Conservation (phyloP, 495 filamentous ascomycete species). For the Xylaria flabelliformis region DNA sequence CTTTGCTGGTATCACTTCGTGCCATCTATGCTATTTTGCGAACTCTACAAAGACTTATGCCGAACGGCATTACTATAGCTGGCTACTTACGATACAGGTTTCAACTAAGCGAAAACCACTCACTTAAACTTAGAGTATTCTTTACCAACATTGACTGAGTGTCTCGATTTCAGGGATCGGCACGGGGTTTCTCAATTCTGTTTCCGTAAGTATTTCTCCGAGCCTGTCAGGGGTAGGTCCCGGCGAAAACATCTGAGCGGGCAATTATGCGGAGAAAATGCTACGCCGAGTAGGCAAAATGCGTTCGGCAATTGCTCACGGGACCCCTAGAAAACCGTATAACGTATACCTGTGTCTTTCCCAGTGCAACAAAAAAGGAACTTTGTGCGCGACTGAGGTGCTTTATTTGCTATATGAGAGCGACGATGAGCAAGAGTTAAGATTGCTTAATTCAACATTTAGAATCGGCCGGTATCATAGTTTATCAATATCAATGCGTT, state of each 20-base stretch:
- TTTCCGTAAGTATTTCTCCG: neutral
- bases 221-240: neutral
- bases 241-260: neutral
- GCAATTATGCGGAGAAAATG: neutral
- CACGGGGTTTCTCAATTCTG: neutral
- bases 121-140: no score
- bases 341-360: neutral
- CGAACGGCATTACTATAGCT: neutral
- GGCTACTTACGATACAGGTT: neutral
- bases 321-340: neutral
- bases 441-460: neutral
- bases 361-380: neutral
- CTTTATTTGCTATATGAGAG: neutral
- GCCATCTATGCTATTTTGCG: neutral
- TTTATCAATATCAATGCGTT: neutral
- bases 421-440: neutral
- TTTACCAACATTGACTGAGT: neutral
- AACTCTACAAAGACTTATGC: neutral
- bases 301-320: slow-evolving; percentile 12
- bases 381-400: neutral
- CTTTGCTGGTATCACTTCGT: neutral
- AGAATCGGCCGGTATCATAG: neutral
- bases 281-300: neutral
- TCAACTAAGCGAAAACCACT: neutral
- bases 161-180: neutral